Evolutionary conservation across 176 grass and related monocot species (phyloP).

Genomic region (Ananas comosus): DNA sequence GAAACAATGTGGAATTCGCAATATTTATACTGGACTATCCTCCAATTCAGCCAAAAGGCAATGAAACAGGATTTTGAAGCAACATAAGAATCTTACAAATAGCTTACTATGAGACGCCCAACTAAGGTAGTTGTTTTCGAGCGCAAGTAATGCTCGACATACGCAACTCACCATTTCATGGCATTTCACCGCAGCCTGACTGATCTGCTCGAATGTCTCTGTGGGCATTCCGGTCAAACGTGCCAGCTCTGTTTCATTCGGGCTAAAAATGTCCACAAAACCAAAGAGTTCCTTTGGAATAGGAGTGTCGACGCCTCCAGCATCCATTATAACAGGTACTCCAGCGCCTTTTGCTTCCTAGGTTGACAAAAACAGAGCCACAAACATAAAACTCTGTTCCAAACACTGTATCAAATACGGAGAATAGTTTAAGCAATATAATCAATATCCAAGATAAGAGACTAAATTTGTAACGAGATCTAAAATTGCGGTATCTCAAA

Average conservation of each 20-base stretch:
- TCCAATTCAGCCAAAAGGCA: neutral
- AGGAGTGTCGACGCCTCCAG: slow-evolving; percentile 86
- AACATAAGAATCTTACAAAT: neutral
- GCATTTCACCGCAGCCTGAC: slow-evolving; percentile 52
- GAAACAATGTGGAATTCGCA: no score
- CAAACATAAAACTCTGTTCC: neutral
- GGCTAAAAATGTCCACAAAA: slow-evolving; percentile 89
- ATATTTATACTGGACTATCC: no score
- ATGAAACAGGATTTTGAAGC: neutral
- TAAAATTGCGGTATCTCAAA: no score
- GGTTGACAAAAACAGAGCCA: neutral
- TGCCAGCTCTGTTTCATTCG: slow-evolving; percentile 94
- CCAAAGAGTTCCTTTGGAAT: slow-evolving; percentile 60
- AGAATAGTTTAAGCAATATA: neutral
- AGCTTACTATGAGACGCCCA: neutral
- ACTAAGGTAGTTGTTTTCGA: slow-evolving; percentile 7
- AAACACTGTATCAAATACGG: neutral
- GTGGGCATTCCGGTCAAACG: slow-evolving; percentile 73
- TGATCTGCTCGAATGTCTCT: slow-evolving; percentile 76
- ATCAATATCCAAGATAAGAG: no score
- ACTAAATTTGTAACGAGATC: no score
- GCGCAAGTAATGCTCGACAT: neutral
- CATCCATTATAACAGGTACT: slow-evolving; percentile 86
- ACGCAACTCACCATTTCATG: slow-evolving; percentile 49
- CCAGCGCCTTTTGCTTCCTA: slow-evolving; percentile 81